Conservation (phyloP, 2,329 filamentous ascomycete species). For the Aspergillus pseudoterreus region DNA sequence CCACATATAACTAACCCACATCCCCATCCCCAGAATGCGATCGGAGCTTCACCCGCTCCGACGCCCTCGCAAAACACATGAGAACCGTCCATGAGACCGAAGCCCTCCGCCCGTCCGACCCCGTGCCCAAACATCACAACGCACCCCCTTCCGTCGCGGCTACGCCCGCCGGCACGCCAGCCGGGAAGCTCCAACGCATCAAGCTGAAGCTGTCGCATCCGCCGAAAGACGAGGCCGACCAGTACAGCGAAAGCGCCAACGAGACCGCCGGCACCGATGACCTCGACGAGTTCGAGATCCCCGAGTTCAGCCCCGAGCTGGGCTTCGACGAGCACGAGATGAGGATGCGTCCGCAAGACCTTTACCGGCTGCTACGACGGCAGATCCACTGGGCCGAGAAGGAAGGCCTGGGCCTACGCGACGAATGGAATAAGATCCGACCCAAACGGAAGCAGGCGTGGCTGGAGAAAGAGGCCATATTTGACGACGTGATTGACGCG, state of each 20-base stretch:
- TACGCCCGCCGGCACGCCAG: slow-evolving; percentile 25
- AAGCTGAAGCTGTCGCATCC: slow-evolving; percentile 40
- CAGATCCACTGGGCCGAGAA: slow-evolving; percentile 48
- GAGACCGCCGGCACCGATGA: slow-evolving; percentile 32
- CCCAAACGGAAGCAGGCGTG: slow-evolving; percentile 38
- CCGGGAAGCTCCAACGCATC: slow-evolving; percentile 37
- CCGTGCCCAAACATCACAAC: slow-evolving; percentile 39
- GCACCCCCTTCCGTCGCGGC: slow-evolving; percentile 22
- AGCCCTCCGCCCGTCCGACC: slow-evolving; percentile 67
- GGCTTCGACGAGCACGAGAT: slow-evolving; percentile 45
- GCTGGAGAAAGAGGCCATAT: slow-evolving; percentile 41
- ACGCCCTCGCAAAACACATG: slow-evolving; percentile 97
- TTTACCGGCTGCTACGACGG: slow-evolving; percentile 44
- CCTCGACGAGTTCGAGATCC: slow-evolving; percentile 30
- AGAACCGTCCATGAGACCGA: slow-evolving; percentile 97
- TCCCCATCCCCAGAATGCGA: slow-evolving; percentile 70
- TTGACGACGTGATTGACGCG: slow-evolving; percentile 42
- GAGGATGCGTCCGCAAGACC: slow-evolving; percentile 37
- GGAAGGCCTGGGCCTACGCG: slow-evolving; percentile 36
- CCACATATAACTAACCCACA: not conserved
- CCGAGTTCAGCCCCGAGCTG: slow-evolving; percentile 39
- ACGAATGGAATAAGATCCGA: slow-evolving; percentile 37
- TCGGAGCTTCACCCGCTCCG: slow-evolving; percentile 90
- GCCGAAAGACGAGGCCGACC: slow-evolving; percentile 27
- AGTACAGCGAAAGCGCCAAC: slow-evolving; percentile 25